Evolutionary conservation across 495 filamentous ascomycete species (phyloP), one percentile per base, ranked within the genome.

Genomic region (Penicillium alfredii): DNA sequence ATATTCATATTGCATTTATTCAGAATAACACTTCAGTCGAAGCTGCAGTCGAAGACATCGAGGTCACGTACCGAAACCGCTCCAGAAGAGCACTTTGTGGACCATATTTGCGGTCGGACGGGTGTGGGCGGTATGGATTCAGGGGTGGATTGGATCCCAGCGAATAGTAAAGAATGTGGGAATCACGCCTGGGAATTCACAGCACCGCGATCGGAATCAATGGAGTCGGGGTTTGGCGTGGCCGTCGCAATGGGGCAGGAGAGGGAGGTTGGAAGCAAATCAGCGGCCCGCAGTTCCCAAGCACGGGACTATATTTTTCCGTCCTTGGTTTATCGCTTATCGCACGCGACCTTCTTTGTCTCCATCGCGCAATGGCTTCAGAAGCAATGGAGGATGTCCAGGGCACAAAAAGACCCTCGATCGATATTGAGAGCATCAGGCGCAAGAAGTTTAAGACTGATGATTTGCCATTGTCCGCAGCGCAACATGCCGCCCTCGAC

Each of bases 71-170:
- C 92, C 92, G 80, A 97, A 95, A 76, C 85, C 83, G 54, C 78
- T 76, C 92, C 92, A 98, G 78, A 96, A 94, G 63, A 95, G 64
- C 63, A 95, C 75, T 70, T 88, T 87, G 73, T 81, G 75, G 51
- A 83, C 77, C 77, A 78, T 56, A 47, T 45, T 56, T 40, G 34
- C 33, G 40, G 40, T 27, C 42, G 47, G 9, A 12, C 22, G 24
- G 50, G 16, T 33, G 36, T 28, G 37, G 39, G 42, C 42, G 44
- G 48, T 22, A 34, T 21, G 20, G 19, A 42, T 30, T n/a, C 31
- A 18, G 17, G 10, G 33, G 28, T 27, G 41, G 48, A 34, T 17
- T 40, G 42, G 14, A 9, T 20, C 32, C 45, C 40, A 37, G 40
- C 38, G 16, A 25, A 15, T 38, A 35, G 16, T 16, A 22, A 24